phyloP scores from a whole-genome alignment of 2,329 filamentous ascomycete genomes.

The Diaporthe citriasiana region DNA sequence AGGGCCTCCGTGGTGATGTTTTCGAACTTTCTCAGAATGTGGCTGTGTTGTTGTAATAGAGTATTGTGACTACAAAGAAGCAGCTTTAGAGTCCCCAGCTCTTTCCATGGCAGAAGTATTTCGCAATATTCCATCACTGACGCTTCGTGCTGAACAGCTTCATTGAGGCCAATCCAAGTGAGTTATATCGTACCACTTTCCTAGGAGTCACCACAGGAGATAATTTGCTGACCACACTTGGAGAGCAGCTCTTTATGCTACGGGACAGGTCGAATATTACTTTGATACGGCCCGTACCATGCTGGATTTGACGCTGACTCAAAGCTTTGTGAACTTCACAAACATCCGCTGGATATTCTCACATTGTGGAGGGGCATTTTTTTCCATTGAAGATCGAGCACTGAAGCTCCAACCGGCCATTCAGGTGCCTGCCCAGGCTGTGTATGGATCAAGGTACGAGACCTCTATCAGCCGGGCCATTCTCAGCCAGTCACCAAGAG shows the following conservation, averaged over 20 bases:
- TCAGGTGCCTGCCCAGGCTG: not conserved
- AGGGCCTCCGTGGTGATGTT: no score
- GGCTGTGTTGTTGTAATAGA: no score
- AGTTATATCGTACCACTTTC: not conserved
- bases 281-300: not conserved
- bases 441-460: not conserved
- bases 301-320: conserved; percentile 7
- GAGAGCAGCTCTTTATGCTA: not conserved
- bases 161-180: not conserved
- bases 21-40: no score
- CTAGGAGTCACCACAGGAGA: not conserved
- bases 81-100: not conserved
- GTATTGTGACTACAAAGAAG: no score
- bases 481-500: not conserved
- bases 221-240: not conserved
- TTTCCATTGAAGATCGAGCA: not conserved
- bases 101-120: no score
- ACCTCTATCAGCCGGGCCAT: no score
- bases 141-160: not conserved
- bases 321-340: conserved; percentile 2
- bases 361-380: not conserved
- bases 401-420: conserved; percentile 7
- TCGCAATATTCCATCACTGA: not conserved
- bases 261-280: not conserved
- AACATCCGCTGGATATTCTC: conserved; percentile 15